Conservation (phyloP, 257 asterid species). For the Nemophila menziesii region DNA sequence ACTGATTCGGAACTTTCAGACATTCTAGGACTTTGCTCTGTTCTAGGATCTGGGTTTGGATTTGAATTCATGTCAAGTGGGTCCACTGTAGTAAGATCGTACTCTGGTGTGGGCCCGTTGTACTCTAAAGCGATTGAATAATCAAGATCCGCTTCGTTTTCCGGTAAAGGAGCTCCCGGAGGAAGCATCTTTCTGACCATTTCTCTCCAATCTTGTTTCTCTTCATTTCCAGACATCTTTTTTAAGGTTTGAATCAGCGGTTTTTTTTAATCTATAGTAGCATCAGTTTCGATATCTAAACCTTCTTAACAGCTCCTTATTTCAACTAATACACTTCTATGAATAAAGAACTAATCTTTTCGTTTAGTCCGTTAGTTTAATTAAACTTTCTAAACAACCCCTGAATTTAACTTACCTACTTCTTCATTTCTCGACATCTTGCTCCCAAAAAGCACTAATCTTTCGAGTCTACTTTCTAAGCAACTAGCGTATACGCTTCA, state of each 20-base stretch:
- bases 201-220: constrained; percentile 68
- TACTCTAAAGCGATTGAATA: constrained; percentile 85
- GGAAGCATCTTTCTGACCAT: constrained; percentile 86
- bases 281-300: constrained; percentile 12
- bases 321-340: constrained; percentile 10
- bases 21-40: constrained; percentile 29
- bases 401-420: not conserved
- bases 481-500: constrained; percentile 11
- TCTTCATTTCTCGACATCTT: too few species aligned
- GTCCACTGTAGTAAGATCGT: constrained; percentile 58
- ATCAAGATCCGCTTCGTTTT: constrained; percentile 54
- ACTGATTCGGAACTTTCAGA: constrained; percentile 73
- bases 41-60: constrained; percentile 42
- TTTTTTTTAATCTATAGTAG: constrained; percentile 10
- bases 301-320: constrained; percentile 5
- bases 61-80: constrained; percentile 49
- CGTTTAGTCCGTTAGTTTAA: not conserved
- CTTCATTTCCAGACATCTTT: constrained; percentile 39
- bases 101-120: constrained; percentile 56
- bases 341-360: not conserved
- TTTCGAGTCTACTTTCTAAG: constrained; percentile 10
- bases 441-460: constrained; percentile 3
- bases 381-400: not conserved
- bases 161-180: constrained; percentile 79
- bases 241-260: constrained; percentile 13